Conservation (phyloP, 192 early-diverging fungal genomes). For the Podila minutissima region DNA sequence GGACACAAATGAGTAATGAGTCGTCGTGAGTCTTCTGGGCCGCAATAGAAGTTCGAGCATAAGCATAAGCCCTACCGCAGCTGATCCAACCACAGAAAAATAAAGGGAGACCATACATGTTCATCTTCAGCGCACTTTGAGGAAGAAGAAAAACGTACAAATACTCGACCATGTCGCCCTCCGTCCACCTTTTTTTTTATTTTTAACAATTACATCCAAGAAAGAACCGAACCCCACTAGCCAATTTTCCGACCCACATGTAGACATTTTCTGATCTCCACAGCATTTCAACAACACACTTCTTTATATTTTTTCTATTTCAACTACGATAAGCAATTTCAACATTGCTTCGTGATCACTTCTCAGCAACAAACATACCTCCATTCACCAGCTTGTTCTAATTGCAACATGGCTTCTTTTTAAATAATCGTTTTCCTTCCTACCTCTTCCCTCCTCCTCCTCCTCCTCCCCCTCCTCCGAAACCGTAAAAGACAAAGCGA, state of each 20-base stretch:
- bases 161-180: not conserved
- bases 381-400: not conserved
- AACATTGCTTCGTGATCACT: not conserved
- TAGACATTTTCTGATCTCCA: not conserved
- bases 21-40: slow-evolving; percentile 29
- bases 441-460: no score
- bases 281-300: not conserved
- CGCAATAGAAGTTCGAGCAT: not conserved
- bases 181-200: not conserved
- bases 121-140: not conserved
- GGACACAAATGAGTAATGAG: slow-evolving; percentile 9
- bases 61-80: slow-evolving; percentile 24
- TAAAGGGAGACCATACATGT: not conserved
- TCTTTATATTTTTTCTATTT: not conserved
- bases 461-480: no score
- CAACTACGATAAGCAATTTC: no score
- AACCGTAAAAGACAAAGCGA: no score
- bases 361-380: not conserved
- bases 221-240: not conserved
- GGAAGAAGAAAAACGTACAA: not conserved
- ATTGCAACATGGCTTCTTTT: no score
- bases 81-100: not conserved
- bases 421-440: no score
- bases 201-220: not conserved
- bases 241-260: not conserved